Percentiles rank a stretch among this genome's conserved stretches.
Conservation (phyloP, 208 protist species). For the Porcisia deanei region DNA sequence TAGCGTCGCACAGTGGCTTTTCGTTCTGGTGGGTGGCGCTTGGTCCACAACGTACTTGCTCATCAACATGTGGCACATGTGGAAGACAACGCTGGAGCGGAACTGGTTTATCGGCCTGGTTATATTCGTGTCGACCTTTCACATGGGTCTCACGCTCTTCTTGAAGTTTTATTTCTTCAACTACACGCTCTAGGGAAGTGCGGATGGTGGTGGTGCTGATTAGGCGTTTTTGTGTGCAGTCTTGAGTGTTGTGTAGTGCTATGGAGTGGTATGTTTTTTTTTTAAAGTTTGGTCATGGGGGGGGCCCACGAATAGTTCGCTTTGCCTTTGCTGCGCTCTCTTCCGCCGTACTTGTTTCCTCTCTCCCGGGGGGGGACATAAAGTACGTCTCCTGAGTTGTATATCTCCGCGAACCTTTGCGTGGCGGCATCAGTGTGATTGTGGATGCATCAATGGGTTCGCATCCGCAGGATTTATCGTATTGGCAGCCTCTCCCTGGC, state of each 20-base stretch:
- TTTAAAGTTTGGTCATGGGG: too few relatives aligned
- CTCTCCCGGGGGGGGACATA: background rate
- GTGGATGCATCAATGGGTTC: background rate
- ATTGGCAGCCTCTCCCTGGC: background rate
- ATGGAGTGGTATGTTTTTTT: background rate
- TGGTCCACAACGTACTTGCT: conserved; percentile 80
- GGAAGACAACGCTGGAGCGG: conserved; percentile 61
- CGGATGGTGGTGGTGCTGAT: background rate
- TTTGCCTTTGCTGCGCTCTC: background rate
- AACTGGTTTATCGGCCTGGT: conserved; percentile 77
- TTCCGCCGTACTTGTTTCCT: background rate
- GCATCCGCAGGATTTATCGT: background rate
- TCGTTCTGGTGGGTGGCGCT: conserved; percentile 64
- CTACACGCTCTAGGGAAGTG: conserved; percentile 50
- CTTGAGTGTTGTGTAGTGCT: too few relatives aligned
- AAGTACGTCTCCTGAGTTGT: background rate
- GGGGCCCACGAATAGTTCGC: background rate
- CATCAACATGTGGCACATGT: conserved; percentile 84
- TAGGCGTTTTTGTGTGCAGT: background rate
- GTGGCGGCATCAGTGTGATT: background rate
- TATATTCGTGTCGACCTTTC: conserved; percentile 49
- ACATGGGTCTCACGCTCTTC: conserved; percentile 74
- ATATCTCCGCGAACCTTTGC: background rate
- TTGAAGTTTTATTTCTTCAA: conserved; percentile 92
- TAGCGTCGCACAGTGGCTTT: conserved; percentile 67